Evolutionary conservation across 345 rosid genomes (phyloP).

Genomic region (Laguncularia racemosa): DNA sequence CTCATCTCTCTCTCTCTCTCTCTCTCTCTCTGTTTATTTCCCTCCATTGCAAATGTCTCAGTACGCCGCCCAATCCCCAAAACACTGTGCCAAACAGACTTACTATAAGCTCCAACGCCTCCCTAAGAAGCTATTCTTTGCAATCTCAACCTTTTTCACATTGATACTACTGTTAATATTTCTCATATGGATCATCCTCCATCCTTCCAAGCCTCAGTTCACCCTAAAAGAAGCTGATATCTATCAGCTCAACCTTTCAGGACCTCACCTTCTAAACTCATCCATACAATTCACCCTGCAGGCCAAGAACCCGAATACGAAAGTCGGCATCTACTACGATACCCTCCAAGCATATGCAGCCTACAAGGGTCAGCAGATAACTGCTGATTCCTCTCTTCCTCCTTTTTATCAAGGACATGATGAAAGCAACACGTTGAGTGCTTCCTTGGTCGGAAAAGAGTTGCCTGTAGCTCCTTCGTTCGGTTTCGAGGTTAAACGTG

Average conservation of each 20-base stretch:
- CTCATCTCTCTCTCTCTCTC: conserved; percentile 13
- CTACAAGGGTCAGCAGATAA: conserved; percentile 78
- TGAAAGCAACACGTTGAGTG: conserved; percentile 52
- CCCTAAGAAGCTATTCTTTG: conserved; percentile 52
- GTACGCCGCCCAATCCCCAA: conserved; percentile 45
- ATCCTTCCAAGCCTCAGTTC: conserved; percentile 68
- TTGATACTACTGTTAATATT: conserved; percentile 42
- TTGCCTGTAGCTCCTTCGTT: conserved; percentile 63
- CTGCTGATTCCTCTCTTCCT: conserved; percentile 43
- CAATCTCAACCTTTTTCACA: conserved; percentile 40
- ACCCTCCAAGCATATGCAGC: conserved; percentile 48
- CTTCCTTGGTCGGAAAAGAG: conserved; percentile 51
- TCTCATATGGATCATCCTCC: conserved; percentile 64
- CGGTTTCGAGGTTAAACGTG: conserved; percentile 52
- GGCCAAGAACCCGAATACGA: conserved; percentile 59
- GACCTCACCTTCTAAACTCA: conserved; percentile 69
- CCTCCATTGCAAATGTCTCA: conserved; percentile 61
- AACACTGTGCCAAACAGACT: conserved; percentile 58
- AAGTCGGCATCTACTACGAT: conserved; percentile 81
- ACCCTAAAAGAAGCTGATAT: conserved; percentile 54
- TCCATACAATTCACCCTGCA: conserved; percentile 62
- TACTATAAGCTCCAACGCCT: conserved; percentile 25
- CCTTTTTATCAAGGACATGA: conserved; percentile 76
- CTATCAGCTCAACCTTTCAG: conserved; percentile 58
- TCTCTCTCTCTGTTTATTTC: conserved; percentile 8